Base-by-base conservation (phyloP, 192 early-diverging fungal species). In the Coemansia asiatica region DNA sequence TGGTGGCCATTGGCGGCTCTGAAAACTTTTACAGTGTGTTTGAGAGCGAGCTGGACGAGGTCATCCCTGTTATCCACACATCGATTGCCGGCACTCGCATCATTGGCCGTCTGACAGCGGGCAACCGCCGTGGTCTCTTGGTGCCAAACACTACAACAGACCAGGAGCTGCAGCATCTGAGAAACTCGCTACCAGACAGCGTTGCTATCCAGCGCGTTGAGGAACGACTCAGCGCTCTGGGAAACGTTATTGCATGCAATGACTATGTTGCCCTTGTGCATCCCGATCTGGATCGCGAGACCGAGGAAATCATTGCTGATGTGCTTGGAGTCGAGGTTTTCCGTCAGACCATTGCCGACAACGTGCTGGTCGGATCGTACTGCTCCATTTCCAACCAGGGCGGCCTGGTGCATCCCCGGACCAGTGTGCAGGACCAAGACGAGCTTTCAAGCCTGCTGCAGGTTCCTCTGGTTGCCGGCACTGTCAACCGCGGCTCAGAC, bases 201-300 rank as follows among this genome's bases (percentile, higher is more conserved):
- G 92, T 99, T 22, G 86, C 86, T 26, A 92, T 99, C 74, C 97
- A 98, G 83, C 90, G 97, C 44, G 91, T 99, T 16, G 97, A 99
- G 79, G 97, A 99, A 84, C 89, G 97, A 31, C 84, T 99, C 31
- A 96, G 94, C 29, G 97, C 97, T 23, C 84, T 99, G 25, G 97
- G 97, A 50, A 99, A 99, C 81, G 97, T 99, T 19, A 95, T 99
- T 85, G 95, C 94, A 21, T 99, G 97, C 85, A 99, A 99, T 75
- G 97, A 99, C 75, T 97, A 99, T 72, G 96, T 97, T 33, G 97
- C 97, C 2, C 86, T 99, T 27, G 94, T 98, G 21, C 97, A 99
- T 71, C 97, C 97, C 19, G 97, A 99, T 75, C 88, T 99, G 59
- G 97, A 99, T 80, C 84, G 93, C 54, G 97, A 99, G 72, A 99